A percentile compares a stretch with the other conserved stretches of the same genome.
Evolutionary conservation across 768 basidiomycete species (phyloP).

Genomic region (Tricholoma sp.): DNA sequence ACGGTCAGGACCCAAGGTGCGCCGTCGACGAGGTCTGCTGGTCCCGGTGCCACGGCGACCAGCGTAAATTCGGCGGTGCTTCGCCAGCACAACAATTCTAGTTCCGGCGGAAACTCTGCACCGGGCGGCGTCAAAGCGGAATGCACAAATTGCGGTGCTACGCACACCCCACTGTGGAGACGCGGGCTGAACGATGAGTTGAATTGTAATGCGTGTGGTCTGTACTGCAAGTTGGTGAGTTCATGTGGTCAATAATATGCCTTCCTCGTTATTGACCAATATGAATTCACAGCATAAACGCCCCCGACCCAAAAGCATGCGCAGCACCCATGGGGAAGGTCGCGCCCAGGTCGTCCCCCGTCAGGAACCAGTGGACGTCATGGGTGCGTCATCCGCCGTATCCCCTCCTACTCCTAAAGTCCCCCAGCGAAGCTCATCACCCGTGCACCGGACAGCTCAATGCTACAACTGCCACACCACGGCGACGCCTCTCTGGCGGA

Average conservation of each 20-base stretch:
- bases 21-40: conserved; percentile 46
- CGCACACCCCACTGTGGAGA: conserved; percentile 84
- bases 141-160: conserved; percentile 85
- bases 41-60: conserved; percentile 62
- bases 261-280: background rate
- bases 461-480: conserved; percentile 89
- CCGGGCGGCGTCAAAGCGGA: conserved; percentile 70
- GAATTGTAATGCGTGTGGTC: conserved; percentile 85
- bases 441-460: conserved; percentile 51
- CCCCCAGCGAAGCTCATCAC: conserved; percentile 23
- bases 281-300: conserved; percentile 63
- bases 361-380: conserved; percentile 68
- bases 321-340: conserved; percentile 69
- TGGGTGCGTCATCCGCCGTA: conserved; percentile 51
- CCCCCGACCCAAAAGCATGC: conserved; percentile 85
- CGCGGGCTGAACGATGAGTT: conserved; percentile 83
- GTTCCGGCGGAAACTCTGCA: conserved; percentile 30
- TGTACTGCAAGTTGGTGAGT: conserved; percentile 82
- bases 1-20: conserved; percentile 54
- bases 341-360: conserved; percentile 60
- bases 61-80: conserved; percentile 44
- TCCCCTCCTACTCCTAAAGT: conserved; percentile 23
- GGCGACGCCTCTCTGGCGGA: conserved; percentile 83
- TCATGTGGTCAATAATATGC: background rate
- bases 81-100: conserved; percentile 21